Evolutionary conservation across 768 basidiomycete genomes (phyloP), one percentile per base, ranked within the genome.

Genomic region (Russula virescens): DNA sequence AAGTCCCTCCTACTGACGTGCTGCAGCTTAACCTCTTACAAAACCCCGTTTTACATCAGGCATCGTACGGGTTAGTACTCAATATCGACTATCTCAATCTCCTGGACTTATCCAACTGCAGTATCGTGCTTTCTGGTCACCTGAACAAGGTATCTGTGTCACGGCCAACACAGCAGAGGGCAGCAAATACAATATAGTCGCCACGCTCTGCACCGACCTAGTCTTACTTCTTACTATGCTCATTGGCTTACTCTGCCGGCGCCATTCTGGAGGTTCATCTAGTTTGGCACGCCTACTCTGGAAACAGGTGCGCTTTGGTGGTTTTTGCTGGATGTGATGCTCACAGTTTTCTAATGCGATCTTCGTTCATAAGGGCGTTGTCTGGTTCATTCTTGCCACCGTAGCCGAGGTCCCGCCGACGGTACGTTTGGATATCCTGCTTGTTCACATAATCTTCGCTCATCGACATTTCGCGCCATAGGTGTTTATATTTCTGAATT

Each of bases 401-500:
- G 21, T 50, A 34, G 38, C 46, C 3, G 47, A 55, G 23, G 21
- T 49, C 16, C 19, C 46, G 2, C 61, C 54, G n/a, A 18, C 28
- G 21, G 55, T 62, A 25, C n/a, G 31, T 42, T 10, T 21, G 16
- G 14, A 10, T 18, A 40, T 11, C 21, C 13, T 53, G 16, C 26
- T n/a, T 34, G 3, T 34, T 2, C 1, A 4, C 31, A 4, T 31
- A 2, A 5, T 46, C 43, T 46, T 40, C 10, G 13, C 38, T 55
- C 16, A 35, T 45, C 42, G 6, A 6, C 16, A 19, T 51, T 51
- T 25, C 21, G 7, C 38, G 4, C 16, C 45, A 40, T 21, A 61
- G 60, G 51, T 61, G 18, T 55, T 61, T 21, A 54, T 61, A 10
- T 23, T 9, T 25, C 46, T 61, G 38, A 61, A 61, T 19, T 13